Conservation (phyloP, 257 asterid species). For the Gentiana macrophylla region DNA sequence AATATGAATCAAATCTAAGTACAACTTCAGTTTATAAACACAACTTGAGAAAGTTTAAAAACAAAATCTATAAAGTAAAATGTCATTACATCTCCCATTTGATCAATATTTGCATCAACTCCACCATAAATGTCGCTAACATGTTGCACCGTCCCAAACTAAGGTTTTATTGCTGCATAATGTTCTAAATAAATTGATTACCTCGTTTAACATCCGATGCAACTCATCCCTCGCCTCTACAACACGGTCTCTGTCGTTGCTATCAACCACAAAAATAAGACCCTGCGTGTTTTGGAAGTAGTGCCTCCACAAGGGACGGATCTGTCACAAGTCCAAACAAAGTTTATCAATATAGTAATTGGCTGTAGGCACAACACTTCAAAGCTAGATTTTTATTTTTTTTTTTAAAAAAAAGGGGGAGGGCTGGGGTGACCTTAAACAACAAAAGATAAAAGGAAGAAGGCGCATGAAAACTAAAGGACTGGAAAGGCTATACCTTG, state of each 20-base stretch:
- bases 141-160: too few relatives aligned
- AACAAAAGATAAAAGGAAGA: background rate
- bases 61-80: too few relatives aligned
- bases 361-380: background rate
- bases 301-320: slow-evolving; percentile 33
- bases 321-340: slow-evolving; percentile 5
- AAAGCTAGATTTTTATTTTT: background rate
- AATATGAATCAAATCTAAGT: too few relatives aligned
- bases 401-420: background rate
- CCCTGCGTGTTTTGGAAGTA: slow-evolving; percentile 33
- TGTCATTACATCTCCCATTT: too few relatives aligned
- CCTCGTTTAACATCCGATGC: slow-evolving; percentile 32
- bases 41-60: too few relatives aligned
- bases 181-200: background rate
- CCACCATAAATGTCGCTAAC: too few relatives aligned
- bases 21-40: too few relatives aligned
- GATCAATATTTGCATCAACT: too few relatives aligned
- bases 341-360: too few relatives aligned
- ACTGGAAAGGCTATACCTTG: slow-evolving; percentile 8
- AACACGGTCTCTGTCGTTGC: slow-evolving; percentile 27
- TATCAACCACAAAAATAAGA: slow-evolving; percentile 28
- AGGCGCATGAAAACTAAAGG: background rate
- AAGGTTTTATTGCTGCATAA: background rate
- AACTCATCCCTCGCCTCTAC: slow-evolving; percentile 29
- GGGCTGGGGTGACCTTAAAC: background rate